phyloP scores from a whole-genome alignment of 2,329 filamentous ascomycete genomes.

The Aureobasidium mangrovei region DNA sequence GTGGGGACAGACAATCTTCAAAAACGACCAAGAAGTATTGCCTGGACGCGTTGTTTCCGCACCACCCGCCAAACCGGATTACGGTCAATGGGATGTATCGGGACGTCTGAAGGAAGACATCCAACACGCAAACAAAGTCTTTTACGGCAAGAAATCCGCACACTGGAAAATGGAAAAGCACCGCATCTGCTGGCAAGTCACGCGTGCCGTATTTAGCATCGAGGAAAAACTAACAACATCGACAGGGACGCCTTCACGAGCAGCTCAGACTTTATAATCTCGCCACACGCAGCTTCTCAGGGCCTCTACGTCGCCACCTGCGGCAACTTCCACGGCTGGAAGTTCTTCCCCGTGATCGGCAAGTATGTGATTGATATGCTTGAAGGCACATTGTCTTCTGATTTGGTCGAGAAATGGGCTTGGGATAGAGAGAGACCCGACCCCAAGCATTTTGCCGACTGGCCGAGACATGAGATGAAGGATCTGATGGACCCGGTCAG shows the following conservation, averaged over 20 bases:
- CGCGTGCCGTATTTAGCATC: not conserved
- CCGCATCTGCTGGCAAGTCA: conserved; percentile 56
- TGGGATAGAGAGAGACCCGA: conserved; percentile 54
- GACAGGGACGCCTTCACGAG: conserved; percentile 57
- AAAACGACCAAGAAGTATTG: conserved; percentile 44
- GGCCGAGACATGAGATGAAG: conserved; percentile 49
- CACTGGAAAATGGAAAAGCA: conserved; percentile 53
- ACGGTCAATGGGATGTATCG: conserved; percentile 55
- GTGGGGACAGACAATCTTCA: conserved; percentile 55
- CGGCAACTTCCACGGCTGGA: conserved; percentile 34
- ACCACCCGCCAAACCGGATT: conserved; percentile 48
- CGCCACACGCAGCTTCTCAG: conserved; percentile 33
- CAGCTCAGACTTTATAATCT: conserved; percentile 44
- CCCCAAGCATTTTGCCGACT: conserved; percentile 44
- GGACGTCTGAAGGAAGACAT: conserved; percentile 50
- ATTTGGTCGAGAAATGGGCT: conserved; percentile 43
- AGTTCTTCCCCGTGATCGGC: conserved; percentile 30
- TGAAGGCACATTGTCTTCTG: conserved; percentile 32
- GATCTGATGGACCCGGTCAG: conserved; percentile 37
- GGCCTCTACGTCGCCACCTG: conserved; percentile 39
- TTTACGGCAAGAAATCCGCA: conserved; percentile 50
- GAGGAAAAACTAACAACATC: not conserved
- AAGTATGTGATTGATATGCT: conserved; percentile 30
- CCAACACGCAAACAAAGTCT: conserved; percentile 46
- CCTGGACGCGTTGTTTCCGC: conserved; percentile 48